Evolutionary conservation across 257 asterid genomes (phyloP), one percentile per base, ranked within the genome.

Genomic region (Salvia splendens): DNA sequence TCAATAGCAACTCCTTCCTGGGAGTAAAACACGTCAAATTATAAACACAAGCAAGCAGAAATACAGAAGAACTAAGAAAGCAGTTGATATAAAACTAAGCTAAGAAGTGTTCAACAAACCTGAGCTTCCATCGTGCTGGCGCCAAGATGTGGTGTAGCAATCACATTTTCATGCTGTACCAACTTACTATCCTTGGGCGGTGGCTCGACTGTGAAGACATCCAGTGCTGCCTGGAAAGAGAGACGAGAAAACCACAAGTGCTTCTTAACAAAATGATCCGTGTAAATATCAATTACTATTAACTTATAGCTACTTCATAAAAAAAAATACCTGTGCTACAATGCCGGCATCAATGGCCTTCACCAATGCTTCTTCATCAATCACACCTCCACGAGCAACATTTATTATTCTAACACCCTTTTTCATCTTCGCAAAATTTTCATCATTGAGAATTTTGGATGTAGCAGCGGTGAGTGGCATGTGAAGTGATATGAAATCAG

Each of bases 1-100:
- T 92, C 98, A 82, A 92, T 85, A 58, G 98, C 97, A 55, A 92
- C 98, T 35, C 93, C 97, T 86, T 92, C 98, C 98, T 92, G 86
- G 32, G 67, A 54, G 64, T 45, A 71, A 30, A 64, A 51, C 56
- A 56, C 53, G 70, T 11, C 67, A 62, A 62, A 28, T 8, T 41
- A 64, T 57, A 47, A 43, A 16, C 35, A 45, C 16, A 52, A 66
- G 46, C 41, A 66, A 51, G 56, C 33, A 63, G 55, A 4, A 60
- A 53, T 46, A 24, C 30, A 24, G 30, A 24, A 2, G 30, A 24
- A 24, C 30, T 24, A 2, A 24, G 30, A 24, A 24, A 46, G 43
- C 5, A 4, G 15, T 8, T 7, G 14, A 38, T 6, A 24, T 3
- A 4, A 8, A 24, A 24, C 8, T 24, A 16, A 4, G 46, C 8